Conservation (phyloP, 495 filamentous ascomycete species). For the Daldinia bambusicola region DNA sequence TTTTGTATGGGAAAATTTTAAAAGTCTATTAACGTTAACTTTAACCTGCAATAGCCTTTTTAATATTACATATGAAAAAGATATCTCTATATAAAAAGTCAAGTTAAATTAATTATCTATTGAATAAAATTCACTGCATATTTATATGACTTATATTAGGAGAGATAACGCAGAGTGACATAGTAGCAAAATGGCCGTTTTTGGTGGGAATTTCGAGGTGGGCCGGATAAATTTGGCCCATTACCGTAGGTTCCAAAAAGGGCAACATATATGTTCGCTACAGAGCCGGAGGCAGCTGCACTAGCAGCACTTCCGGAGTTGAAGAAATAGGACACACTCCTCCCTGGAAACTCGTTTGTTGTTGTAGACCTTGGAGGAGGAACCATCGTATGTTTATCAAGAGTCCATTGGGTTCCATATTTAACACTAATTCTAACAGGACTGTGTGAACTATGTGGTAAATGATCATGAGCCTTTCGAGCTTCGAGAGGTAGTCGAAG, state of each 20-base stretch:
- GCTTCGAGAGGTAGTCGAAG: neutral
- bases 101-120: too few relatives aligned
- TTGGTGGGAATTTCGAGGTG: too few relatives aligned
- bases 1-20: too few relatives aligned
- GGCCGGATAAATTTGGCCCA: too few relatives aligned
- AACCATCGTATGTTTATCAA: neutral
- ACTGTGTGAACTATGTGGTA: neutral
- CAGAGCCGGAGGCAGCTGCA: neutral
- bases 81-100: too few relatives aligned
- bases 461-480: neutral
- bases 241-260: neutral
- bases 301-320: neutral
- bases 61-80: too few relatives aligned
- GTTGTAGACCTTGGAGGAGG: neutral
- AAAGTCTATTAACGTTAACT: too few relatives aligned
- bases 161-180: too few relatives aligned
- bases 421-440: neutral
- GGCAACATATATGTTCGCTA: neutral
- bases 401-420: neutral
- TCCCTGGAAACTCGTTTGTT: neutral
- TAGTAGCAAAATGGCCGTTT: too few relatives aligned
- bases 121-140: too few relatives aligned
- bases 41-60: too few relatives aligned
- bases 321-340: neutral
- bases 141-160: too few relatives aligned